Evolutionary conservation across 2,329 filamentous ascomycete genomes (phyloP).

Genomic region (Hymenoscyphus fructigenus): DNA sequence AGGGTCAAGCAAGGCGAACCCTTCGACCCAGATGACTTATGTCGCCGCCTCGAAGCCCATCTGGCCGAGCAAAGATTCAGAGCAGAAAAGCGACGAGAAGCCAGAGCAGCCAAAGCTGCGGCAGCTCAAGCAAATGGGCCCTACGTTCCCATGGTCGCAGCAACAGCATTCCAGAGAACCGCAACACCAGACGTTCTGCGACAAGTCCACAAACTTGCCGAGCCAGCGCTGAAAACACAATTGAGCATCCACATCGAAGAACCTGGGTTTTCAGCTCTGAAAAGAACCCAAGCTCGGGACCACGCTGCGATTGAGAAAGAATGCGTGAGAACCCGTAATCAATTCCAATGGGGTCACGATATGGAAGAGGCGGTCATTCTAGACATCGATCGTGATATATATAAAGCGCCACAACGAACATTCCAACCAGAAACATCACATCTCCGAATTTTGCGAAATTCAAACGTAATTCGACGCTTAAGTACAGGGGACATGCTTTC

Average conservation of each 20-base stretch:
- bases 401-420: conserved; percentile 36
- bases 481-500: conserved; percentile 30
- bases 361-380: conserved; percentile 41
- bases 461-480: conserved; percentile 21
- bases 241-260: conserved; percentile 36
- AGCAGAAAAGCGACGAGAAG: conserved; percentile 29
- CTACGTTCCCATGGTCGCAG: conserved; percentile 55
- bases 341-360: conserved; percentile 43
- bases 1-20: conserved; percentile 37
- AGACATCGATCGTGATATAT: conserved; percentile 31
- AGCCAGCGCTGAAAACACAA: conserved; percentile 44
- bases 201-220: conserved; percentile 46
- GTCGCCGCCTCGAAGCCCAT: conserved; percentile 51
- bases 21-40: conserved; percentile 56
- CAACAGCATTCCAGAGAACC: conserved; percentile 54
- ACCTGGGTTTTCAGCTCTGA: conserved; percentile 22
- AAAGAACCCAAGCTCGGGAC: conserved; percentile 28
- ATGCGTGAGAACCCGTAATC: conserved; percentile 42
- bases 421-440: conserved; percentile 34
- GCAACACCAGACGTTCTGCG: conserved; percentile 47
- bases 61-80: conserved; percentile 49
- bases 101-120: conserved; percentile 22
- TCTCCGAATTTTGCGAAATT: conserved; percentile 14
- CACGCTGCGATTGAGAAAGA: conserved; percentile 38
- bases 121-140: conserved; percentile 31